A percentile compares a stretch with the other conserved stretches of the same genome.
Evolutionary conservation across 768 basidiomycete species (phyloP).

Genomic region (Tricholoma terreum): DNA sequence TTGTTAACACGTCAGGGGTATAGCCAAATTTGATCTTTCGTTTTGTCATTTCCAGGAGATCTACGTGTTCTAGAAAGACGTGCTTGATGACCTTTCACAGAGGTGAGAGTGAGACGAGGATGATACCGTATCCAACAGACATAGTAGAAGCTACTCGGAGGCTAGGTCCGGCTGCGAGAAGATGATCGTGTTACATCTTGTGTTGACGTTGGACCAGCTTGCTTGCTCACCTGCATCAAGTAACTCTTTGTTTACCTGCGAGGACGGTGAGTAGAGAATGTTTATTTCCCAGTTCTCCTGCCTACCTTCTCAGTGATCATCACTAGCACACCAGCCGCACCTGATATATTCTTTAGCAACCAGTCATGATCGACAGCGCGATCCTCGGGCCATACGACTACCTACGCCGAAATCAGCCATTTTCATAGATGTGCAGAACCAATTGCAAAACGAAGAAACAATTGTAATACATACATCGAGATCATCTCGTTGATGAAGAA

Average conservation of each 20-base stretch:
- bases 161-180: constrained; percentile 57
- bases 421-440: background rate
- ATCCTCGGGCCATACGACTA: constrained; percentile 50
- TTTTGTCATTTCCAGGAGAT: constrained; percentile 54
- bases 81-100: background rate
- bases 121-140: constrained; percentile 83
- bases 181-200: background rate
- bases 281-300: background rate
- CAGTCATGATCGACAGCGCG: constrained; percentile 57
- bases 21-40: constrained; percentile 77
- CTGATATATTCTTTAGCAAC: constrained; percentile 71
- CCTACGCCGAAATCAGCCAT: constrained; percentile 17
- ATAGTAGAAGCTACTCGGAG: constrained; percentile 89
- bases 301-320: constrained; percentile 71
- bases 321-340: constrained; percentile 59
- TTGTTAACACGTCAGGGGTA: constrained; percentile 91
- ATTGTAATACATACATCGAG: constrained; percentile 45
- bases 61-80: constrained; percentile 67
- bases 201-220: background rate
- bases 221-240: constrained; percentile 48
- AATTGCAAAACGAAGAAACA: too few relatives aligned
- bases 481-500: constrained; percentile 46
- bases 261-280: background rate
- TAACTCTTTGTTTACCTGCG: constrained; percentile 71
- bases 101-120: background rate